Conservation (phyloP, 768 basidiomycete genomes). For the Suillus bovinus region DNA sequence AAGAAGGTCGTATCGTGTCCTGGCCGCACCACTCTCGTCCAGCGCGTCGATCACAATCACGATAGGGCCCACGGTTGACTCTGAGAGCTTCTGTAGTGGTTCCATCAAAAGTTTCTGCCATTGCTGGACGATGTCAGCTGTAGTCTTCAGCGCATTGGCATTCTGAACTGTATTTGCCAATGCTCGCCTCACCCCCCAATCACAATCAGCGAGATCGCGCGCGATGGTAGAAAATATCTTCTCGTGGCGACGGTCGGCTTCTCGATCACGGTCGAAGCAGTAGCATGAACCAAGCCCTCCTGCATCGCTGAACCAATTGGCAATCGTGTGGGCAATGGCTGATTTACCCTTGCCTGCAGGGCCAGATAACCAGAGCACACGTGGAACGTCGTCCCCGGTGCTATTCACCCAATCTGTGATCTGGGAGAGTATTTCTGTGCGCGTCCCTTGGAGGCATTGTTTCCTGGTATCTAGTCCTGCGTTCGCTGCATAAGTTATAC, state of each 20-base stretch:
- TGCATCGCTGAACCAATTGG: constrained; percentile 1
- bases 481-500: not conserved
- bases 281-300: constrained; percentile 6
- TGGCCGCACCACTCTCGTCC: constrained; percentile 14
- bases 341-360: not conserved
- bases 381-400: not conserved
- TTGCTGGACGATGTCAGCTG: constrained; percentile 9
- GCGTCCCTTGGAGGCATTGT: constrained; percentile 22
- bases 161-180: not conserved
- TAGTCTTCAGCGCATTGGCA: not conserved
- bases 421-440: constrained; percentile 21
- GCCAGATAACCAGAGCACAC: not conserved
- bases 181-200: not conserved
- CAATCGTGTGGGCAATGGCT: constrained; percentile 16
- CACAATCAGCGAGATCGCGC: constrained; percentile 7
- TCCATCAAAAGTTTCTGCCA: constrained; percentile 18
- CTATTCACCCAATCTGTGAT: constrained; percentile 26
- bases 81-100: constrained; percentile 7
- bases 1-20: constrained; percentile 16
- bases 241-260: constrained; percentile 7
- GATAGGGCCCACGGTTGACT: constrained; percentile 17
- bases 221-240: constrained; percentile 15
- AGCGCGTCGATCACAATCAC: constrained; percentile 27
- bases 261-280: constrained; percentile 7
- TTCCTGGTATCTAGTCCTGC: not conserved